A percentile compares a stretch with the other conserved stretches of the same genome.
phyloP scores from a whole-genome alignment of 2,329 filamentous ascomycete genomes.

The Capronia coronata region DNA sequence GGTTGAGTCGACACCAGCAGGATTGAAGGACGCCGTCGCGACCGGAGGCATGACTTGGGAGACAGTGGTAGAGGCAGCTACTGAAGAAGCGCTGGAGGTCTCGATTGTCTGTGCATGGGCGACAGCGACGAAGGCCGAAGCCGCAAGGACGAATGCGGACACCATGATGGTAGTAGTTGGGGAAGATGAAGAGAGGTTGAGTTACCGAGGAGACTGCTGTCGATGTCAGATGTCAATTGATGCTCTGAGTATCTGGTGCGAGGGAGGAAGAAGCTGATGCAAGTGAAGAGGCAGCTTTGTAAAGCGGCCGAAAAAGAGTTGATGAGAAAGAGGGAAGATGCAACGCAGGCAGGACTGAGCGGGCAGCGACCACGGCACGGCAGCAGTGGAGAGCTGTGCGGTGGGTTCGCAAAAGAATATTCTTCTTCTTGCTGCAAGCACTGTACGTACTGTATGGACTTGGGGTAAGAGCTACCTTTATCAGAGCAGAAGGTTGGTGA shows the following conservation, averaged over 20 bases:
- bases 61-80: conserved; percentile 26
- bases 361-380: background rate
- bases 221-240: conserved; percentile 21
- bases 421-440: background rate
- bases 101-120: conserved; percentile 21
- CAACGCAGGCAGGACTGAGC: background rate
- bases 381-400: background rate
- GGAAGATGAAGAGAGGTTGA: conserved; percentile 3
- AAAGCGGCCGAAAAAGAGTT: conserved; percentile 5
- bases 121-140: conserved; percentile 19
- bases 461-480: conserved; percentile 8
- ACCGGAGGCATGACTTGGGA: conserved; percentile 27
- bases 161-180: conserved; percentile 26
- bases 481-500: background rate
- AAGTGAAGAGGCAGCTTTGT: background rate
- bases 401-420: conserved; percentile 4
- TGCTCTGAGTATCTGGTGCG: conserved; percentile 13
- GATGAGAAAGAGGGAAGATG: conserved; percentile 2
- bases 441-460: too few species aligned
- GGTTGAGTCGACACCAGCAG: conserved; percentile 14
- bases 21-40: conserved; percentile 25
- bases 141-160: conserved; percentile 23
- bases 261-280: background rate
- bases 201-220: background rate
- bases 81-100: conserved; percentile 26